phyloP scores from a whole-genome alignment of 139 green algal genomes.

The Chlorella ohadii region DNA sequence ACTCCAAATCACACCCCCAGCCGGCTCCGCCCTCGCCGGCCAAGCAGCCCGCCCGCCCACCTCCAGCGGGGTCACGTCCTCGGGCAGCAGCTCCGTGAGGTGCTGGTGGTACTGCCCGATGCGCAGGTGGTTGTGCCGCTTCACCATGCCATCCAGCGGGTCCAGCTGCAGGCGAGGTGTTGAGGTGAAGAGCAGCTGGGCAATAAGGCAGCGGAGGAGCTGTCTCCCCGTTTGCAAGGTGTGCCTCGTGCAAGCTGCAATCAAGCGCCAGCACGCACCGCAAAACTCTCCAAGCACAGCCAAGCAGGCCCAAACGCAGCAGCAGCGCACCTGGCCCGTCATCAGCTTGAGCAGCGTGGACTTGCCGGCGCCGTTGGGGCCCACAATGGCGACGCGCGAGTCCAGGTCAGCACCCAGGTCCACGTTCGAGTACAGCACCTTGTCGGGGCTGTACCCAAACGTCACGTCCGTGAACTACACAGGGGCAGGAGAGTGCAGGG shows the following conservation, averaged over 20 bases:
- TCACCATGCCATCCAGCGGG: constrained; percentile 91
- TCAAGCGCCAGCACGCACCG: too few relatives aligned
- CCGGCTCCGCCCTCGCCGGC: neutral
- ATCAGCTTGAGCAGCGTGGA: constrained; percentile 99
- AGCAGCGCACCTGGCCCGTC: constrained; percentile 62
- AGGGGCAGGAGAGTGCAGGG: too few relatives aligned
- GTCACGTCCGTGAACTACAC: constrained; percentile 77
- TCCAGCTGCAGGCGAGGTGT: constrained; percentile 63
- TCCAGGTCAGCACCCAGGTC: constrained; percentile 96
- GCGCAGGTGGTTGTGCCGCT: constrained; percentile 93
- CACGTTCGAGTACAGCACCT: constrained; percentile 79
- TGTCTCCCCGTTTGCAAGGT: too few relatives aligned
- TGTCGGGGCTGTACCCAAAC: constrained; percentile 85
- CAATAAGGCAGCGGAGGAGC: too few relatives aligned
- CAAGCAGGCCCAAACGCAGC: too few relatives aligned
- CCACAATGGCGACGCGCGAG: constrained; percentile 92
- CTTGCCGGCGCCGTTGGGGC: constrained; percentile 85
- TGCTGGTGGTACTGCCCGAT: constrained; percentile 94
- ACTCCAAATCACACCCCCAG: too few relatives aligned
- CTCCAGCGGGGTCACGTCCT: constrained; percentile 75
- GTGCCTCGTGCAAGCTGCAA: too few relatives aligned
- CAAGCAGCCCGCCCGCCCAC: constrained; percentile 63
- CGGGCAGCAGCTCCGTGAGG: constrained; percentile 84
- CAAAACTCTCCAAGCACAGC: too few relatives aligned
- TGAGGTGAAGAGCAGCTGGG: too few relatives aligned